Conservation (phyloP, 2,329 filamentous ascomycete species). For the Penicillium sp. region DNA sequence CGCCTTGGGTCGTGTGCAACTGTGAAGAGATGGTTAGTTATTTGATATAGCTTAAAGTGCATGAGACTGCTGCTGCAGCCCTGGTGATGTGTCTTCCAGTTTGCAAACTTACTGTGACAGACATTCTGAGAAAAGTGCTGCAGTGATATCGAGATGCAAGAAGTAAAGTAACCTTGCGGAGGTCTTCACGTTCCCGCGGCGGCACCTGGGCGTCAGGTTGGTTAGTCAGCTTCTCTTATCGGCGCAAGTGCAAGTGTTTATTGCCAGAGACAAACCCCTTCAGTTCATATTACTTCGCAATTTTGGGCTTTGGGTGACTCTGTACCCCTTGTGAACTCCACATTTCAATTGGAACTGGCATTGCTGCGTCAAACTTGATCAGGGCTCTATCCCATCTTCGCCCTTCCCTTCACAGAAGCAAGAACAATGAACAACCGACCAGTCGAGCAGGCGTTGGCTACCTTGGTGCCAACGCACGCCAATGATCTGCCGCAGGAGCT, state of each 20-base stretch:
- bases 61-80: not conserved
- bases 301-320: not conserved
- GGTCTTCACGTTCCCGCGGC: constrained; percentile 5
- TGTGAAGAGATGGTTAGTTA: constrained; percentile 17
- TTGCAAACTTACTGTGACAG: constrained; percentile 33
- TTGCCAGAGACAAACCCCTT: constrained; percentile 1
- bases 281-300: not conserved
- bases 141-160: not conserved
- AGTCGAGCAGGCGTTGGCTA: constrained; percentile 72
- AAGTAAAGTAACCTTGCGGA: constrained; percentile 9
- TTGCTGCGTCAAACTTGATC: not conserved
- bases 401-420: not conserved
- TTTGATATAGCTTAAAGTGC: not conserved
- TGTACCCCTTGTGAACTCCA: not conserved
- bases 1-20: constrained; percentile 84
- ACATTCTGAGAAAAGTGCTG: constrained; percentile 25
- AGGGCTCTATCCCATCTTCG: not conserved
- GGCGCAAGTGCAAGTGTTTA: constrained; percentile 6
- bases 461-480: constrained; percentile 72
- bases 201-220: not conserved
- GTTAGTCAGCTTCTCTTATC: constrained; percentile 23
- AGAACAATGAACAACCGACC: constrained; percentile 67
- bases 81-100: not conserved
- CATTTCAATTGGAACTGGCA: not conserved
- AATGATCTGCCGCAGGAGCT: constrained; percentile 69